Evolutionary conservation across 2,329 filamentous ascomycete genomes (phyloP).

Genomic region (Apiospora arundinis): DNA sequence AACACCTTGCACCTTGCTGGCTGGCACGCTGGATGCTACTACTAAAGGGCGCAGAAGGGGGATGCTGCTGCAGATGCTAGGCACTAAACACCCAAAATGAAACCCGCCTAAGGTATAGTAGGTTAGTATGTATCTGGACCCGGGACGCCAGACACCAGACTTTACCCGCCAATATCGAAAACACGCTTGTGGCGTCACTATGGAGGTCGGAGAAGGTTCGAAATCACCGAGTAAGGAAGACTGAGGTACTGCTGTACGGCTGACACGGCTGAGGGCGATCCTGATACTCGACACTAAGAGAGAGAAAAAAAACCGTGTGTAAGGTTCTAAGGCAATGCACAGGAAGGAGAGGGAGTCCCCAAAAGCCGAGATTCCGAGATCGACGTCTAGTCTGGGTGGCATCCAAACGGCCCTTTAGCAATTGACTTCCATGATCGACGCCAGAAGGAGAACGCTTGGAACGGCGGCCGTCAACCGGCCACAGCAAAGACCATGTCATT

Average conservation of each 20-base stretch:
- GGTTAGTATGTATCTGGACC: background rate
- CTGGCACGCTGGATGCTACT: background rate
- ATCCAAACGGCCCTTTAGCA: background rate
- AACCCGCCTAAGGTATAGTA: conserved; percentile 10
- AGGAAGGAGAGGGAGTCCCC: background rate
- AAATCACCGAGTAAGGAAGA: conserved; percentile 12
- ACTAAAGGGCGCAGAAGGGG: background rate
- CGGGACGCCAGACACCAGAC: background rate
- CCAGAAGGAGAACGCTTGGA: conserved; percentile 1
- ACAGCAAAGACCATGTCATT: background rate
- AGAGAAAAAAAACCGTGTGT: background rate
- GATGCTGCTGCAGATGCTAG: background rate
- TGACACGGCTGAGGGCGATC: background rate
- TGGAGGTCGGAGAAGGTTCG: conserved; percentile 10
- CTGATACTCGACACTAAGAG: background rate
- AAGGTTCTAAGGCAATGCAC: background rate
- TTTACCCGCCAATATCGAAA: conserved; percentile 7
- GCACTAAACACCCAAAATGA: background rate
- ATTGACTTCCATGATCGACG: conserved; percentile 17
- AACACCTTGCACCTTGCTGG: background rate
- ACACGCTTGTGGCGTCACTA: conserved; percentile 18
- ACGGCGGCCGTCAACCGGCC: background rate
- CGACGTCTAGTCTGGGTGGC: background rate
- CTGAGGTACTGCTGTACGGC: background rate
- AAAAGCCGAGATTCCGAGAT: conserved; percentile 13